These are phyloP conservation scores for Tolypocladium sp. DNA, from an alignment of 2,329 filamentous ascomycete genomes.

Conservation along the genomic window DNA sequence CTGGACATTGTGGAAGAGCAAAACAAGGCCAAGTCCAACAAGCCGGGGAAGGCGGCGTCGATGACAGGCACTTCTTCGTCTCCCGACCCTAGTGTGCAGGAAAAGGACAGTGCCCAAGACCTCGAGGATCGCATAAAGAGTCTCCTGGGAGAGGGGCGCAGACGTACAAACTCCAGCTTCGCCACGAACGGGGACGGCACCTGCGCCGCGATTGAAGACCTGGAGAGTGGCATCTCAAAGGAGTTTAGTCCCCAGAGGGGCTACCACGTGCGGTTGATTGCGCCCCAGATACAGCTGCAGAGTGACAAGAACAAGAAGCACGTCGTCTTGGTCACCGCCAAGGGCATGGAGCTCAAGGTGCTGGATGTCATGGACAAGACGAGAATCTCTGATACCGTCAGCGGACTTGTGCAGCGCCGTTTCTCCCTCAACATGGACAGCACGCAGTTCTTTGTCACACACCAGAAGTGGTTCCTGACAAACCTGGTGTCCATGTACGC, in stretches of 20 bases:
- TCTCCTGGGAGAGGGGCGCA: slow-evolving; percentile 74
- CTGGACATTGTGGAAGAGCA: slow-evolving; percentile 96
- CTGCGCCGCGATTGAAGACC: slow-evolving; percentile 45
- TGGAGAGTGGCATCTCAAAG: slow-evolving; percentile 68
- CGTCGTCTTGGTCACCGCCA: slow-evolving; percentile 91
- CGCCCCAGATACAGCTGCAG: slow-evolving; percentile 94
- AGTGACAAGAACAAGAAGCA: slow-evolving; percentile 97
- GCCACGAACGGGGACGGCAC: slow-evolving; percentile 21
- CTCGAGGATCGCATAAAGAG: slow-evolving; percentile 81
- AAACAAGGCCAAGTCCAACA: slow-evolving; percentile 52
- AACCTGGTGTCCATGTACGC: slow-evolving; percentile 88
- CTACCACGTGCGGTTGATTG: slow-evolving; percentile 90
- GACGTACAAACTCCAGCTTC: slow-evolving; percentile 50
- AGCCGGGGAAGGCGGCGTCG: slow-evolving; percentile 18
- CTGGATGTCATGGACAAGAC: slow-evolving; percentile 97
- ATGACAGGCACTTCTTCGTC: slow-evolving; percentile 21
- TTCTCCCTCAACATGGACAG: slow-evolving; percentile 96
- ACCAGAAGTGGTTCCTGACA: slow-evolving; percentile 79
- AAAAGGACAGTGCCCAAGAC: slow-evolving; percentile 48
- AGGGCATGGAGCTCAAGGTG: slow-evolving; percentile 96
- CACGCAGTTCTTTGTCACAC: slow-evolving; percentile 95
- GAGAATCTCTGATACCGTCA: slow-evolving; percentile 83
- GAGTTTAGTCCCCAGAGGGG: slow-evolving; percentile 89
- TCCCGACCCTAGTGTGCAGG: slow-evolving; percentile 30
- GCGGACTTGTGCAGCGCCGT: slow-evolving; percentile 86